phyloP scores from a whole-genome alignment of 495 filamentous ascomycete genomes.

The Penicillium crystallinum region DNA sequence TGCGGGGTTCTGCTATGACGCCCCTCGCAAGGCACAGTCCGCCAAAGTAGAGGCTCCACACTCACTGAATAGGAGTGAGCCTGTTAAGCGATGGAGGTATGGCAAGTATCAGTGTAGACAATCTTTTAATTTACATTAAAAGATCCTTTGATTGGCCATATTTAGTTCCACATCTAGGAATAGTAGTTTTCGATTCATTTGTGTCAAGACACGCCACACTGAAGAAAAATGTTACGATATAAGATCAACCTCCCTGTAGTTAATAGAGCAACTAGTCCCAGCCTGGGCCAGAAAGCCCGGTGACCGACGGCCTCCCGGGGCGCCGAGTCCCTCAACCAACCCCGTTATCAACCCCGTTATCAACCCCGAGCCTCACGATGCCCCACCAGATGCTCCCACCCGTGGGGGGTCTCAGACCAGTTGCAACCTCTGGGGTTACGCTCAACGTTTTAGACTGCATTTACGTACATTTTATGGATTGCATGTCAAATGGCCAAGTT shows the following conservation, averaged over 20 bases:
- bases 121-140: too few species aligned
- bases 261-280: background rate
- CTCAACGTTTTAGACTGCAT: too few species aligned
- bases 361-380: background rate
- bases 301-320: background rate
- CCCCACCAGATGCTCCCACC: background rate
- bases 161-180: too few species aligned
- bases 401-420: background rate
- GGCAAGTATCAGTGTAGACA: background rate
- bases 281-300: background rate
- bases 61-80: too few species aligned
- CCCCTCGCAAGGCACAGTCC: background rate
- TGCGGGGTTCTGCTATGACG: conserved; percentile 1
- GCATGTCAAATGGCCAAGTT: too few species aligned
- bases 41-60: background rate
- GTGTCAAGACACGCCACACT: too few species aligned
- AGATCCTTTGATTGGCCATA: too few species aligned
- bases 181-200: too few species aligned
- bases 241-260: background rate
- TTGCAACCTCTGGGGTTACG: too few species aligned
- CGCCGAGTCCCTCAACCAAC: background rate
- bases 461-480: too few species aligned
- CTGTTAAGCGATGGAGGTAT: background rate
- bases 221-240: background rate
- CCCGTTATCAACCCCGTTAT: background rate